Percentiles rank a stretch among this genome's conserved stretches.
These are phyloP conservation scores for Fusarium longipes DNA, from an alignment of 2,329 filamentous ascomycete species.

Conservation along the genomic window DNA sequence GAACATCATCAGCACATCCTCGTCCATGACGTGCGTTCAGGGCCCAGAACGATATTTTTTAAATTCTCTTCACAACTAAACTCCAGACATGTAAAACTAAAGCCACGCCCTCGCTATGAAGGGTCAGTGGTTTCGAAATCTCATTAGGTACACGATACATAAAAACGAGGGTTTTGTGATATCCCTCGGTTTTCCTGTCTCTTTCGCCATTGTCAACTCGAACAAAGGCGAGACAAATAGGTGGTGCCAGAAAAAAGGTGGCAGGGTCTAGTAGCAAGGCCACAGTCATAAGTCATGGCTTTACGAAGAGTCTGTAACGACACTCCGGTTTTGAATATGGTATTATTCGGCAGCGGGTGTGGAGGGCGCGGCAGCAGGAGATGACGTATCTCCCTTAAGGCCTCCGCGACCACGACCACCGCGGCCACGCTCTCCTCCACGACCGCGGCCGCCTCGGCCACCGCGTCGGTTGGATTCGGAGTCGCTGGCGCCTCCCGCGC, in stretches of 20 bases:
- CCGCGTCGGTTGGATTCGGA: constrained; percentile 68
- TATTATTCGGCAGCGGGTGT: constrained; percentile 58
- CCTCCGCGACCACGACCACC: constrained; percentile 67
- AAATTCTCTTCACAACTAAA: constrained; percentile 48
- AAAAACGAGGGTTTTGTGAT: constrained; percentile 43
- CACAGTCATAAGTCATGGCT: constrained; percentile 27
- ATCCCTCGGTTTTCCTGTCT: constrained; percentile 41
- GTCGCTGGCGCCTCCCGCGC: constrained; percentile 80
- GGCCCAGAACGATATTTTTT: constrained; percentile 46
- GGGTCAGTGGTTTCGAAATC: constrained; percentile 46
- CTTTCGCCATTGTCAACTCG: constrained; percentile 36
- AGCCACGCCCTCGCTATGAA: constrained; percentile 47
- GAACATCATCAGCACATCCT: constrained; percentile 34
- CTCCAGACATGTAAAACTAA: constrained; percentile 51
- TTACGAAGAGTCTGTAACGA: constrained; percentile 29
- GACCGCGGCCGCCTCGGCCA: constrained; percentile 67
- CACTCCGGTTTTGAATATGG: constrained; percentile 22
- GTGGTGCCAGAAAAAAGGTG: constrained; percentile 34
- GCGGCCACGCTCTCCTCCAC: constrained; percentile 68
- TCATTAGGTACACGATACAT: constrained; percentile 55
- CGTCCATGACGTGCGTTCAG: constrained; percentile 37
- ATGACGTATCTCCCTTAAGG: constrained; percentile 68
- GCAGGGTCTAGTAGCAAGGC: constrained; percentile 30
- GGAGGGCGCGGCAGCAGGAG: constrained; percentile 64
- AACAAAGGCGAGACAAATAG: constrained; percentile 39